A percentile compares a stretch with the other conserved stretches of the same genome.
phyloP scores from a whole-genome alignment of 768 basidiomycete genomes.

The Pisolithus orientalis region DNA sequence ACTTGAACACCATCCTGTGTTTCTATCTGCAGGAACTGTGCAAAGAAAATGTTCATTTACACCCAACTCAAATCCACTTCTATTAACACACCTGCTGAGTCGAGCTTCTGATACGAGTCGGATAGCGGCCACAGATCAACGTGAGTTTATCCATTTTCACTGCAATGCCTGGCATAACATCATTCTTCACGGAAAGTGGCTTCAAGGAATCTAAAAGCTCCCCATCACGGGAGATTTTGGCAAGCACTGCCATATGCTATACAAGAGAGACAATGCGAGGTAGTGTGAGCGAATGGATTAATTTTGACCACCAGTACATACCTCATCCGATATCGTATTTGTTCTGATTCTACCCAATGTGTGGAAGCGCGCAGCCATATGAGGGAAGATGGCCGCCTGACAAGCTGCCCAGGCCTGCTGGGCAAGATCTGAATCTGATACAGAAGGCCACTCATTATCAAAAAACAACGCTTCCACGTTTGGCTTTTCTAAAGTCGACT shows the following conservation, averaged over 20 bases:
- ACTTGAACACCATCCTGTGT: conserved; percentile 4
- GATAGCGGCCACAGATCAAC: no score
- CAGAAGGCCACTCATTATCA: conserved; percentile 13
- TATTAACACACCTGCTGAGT: no score
- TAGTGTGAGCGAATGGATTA: neutral
- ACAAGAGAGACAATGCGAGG: neutral
- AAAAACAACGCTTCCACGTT: conserved; percentile 27
- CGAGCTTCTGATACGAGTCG: no score
- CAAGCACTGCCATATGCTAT: conserved; percentile 40
- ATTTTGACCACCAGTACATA: conserved; percentile 10
- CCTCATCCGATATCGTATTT: conserved; percentile 17
- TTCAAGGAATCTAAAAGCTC: no score
- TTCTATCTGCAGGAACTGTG: conserved; percentile 14
- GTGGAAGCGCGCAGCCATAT: conserved; percentile 10
- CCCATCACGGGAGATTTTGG: conserved; percentile 15
- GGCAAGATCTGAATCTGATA: conserved; percentile 1
- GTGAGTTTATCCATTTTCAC: no score
- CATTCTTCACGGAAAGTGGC: no score
- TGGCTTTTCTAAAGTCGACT: conserved; percentile 14
- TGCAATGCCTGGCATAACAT: no score
- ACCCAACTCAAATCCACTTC: neutral
- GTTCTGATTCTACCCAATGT: neutral
- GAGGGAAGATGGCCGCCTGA: conserved; percentile 24
- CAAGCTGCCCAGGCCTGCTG: conserved; percentile 13
- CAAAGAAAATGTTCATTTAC: neutral